Evolutionary conservation across 352 stramenopile species (phyloP).

Genomic region (Phytophthora uliginosa): DNA sequence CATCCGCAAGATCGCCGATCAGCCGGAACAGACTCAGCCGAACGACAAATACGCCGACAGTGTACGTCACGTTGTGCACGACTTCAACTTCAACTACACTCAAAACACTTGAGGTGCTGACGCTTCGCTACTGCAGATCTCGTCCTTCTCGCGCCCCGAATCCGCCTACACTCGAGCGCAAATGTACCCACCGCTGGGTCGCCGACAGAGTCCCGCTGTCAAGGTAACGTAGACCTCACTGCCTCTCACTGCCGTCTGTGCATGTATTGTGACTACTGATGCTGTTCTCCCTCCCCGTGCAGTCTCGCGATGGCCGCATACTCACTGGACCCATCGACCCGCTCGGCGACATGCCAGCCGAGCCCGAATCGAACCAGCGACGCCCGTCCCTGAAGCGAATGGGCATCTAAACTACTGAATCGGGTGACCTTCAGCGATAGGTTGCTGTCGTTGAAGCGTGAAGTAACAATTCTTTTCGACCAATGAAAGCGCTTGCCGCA

Average conservation of each 20-base stretch:
- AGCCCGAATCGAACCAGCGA: slow-evolving; percentile 62
- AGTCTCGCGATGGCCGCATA: slow-evolving; percentile 60
- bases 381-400: slow-evolving; percentile 69
- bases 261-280: not conserved
- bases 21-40: slow-evolving; percentile 49
- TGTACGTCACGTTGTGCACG: slow-evolving; percentile 30
- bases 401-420: slow-evolving; percentile 29
- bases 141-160: slow-evolving; percentile 76
- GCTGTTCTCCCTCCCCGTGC: not conserved
- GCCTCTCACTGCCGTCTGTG: not conserved
- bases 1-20: slow-evolving; percentile 71
- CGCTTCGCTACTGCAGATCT: slow-evolving; percentile 50
- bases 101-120: not conserved
- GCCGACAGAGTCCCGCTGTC: slow-evolving; percentile 46
- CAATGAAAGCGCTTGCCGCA: slow-evolving; percentile 14
- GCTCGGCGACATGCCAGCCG: slow-evolving; percentile 53
- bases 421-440: not conserved
- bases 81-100: not conserved
- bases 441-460: slow-evolving; percentile 10
- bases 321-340: slow-evolving; percentile 66
- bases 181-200: slow-evolving; percentile 58
- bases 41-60: slow-evolving; percentile 61
- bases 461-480: slow-evolving; percentile 29
- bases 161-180: slow-evolving; percentile 79
- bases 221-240: slow-evolving; percentile 45